Evolutionary conservation across 148 eudicot genomes (phyloP).

Genomic region (Rhododendron mucronatum): DNA sequence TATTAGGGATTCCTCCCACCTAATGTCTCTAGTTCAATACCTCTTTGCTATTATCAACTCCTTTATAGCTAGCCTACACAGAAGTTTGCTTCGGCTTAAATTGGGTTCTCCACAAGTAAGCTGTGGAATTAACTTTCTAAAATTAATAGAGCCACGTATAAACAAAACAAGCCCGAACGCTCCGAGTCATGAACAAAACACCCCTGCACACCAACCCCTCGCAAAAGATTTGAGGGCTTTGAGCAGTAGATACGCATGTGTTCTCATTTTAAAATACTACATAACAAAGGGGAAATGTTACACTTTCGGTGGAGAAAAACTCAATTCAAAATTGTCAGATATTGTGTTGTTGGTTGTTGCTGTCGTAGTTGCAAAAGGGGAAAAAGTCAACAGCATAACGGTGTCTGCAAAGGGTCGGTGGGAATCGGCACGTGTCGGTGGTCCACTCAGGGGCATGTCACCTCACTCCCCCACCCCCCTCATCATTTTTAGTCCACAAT

Average conservation of each 20-base stretch:
- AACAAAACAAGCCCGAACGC: too few relatives aligned
- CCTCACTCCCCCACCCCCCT: not conserved
- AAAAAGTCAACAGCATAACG: conserved; percentile 11
- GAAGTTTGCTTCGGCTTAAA: too few relatives aligned
- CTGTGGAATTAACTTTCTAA: too few relatives aligned
- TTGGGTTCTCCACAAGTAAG: too few relatives aligned
- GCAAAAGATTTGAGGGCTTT: not conserved
- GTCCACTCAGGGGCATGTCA: conserved; percentile 2
- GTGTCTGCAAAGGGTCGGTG: conserved; percentile 19
- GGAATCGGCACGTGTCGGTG: conserved; percentile 30
- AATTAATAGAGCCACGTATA: too few relatives aligned
- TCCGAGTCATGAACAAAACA: not conserved
- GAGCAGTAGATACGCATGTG: not conserved
- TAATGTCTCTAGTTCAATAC: too few relatives aligned
- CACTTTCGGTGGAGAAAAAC: conserved; percentile 27
- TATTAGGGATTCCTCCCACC: too few relatives aligned
- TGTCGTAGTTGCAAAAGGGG: not conserved
- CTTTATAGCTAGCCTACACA: rapidly evolving
- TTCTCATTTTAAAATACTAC: not conserved
- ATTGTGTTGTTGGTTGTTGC: not conserved
- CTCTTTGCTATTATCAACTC: rapidly evolving
- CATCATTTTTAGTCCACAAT: not conserved
- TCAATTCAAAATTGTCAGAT: conserved; percentile 13
- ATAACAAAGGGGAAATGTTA: not conserved
- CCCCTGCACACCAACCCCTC: not conserved